phyloP scores from a whole-genome alignment of 1,284 basidiomycete genomes.

The Trichosporon coremiiforme region DNA sequence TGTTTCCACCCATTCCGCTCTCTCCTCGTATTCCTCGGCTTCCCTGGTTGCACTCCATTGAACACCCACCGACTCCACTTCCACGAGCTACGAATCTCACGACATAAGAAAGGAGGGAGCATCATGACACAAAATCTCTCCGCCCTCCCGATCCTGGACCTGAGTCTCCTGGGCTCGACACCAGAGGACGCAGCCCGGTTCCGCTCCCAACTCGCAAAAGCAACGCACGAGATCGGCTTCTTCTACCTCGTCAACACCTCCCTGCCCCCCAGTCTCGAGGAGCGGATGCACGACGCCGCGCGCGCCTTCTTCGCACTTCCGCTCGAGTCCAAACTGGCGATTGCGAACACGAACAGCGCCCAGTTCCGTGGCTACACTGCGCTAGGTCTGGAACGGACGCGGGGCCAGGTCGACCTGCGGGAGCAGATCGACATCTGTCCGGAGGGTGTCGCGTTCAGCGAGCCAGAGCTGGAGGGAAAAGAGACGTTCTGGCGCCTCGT shows the following conservation, averaged over 20 bases:
- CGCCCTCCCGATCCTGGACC: conserved; percentile 30
- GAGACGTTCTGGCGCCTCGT: conserved; percentile 23
- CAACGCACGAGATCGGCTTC: conserved; percentile 38
- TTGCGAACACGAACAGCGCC: conserved; percentile 39
- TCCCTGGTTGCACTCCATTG: too few species aligned
- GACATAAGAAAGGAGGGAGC: not conserved
- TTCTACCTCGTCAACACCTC: conserved; percentile 46
- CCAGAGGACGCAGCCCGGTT: conserved; percentile 22
- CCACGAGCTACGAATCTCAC: too few species aligned
- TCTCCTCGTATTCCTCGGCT: not conserved
- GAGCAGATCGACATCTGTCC: conserved; percentile 32
- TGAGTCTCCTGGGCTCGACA: conserved; percentile 19
- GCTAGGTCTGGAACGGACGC: conserved; percentile 26
- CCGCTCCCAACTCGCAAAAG: conserved; percentile 23
- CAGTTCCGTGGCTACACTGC: conserved; percentile 32
- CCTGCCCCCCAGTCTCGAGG: conserved; percentile 33
- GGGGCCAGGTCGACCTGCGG: conserved; percentile 27
- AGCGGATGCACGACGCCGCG: conserved; percentile 33
- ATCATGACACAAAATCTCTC: not conserved
- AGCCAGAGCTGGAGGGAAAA: not conserved
- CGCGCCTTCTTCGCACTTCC: conserved; percentile 43
- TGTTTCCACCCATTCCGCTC: not conserved
- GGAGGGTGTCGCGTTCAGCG: conserved; percentile 13
- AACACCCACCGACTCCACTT: too few species aligned
- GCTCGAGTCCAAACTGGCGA: conserved; percentile 35